Base-by-base conservation (phyloP, 1,284 basidiomycete species). In the Cystobasidium sp. region DNA sequence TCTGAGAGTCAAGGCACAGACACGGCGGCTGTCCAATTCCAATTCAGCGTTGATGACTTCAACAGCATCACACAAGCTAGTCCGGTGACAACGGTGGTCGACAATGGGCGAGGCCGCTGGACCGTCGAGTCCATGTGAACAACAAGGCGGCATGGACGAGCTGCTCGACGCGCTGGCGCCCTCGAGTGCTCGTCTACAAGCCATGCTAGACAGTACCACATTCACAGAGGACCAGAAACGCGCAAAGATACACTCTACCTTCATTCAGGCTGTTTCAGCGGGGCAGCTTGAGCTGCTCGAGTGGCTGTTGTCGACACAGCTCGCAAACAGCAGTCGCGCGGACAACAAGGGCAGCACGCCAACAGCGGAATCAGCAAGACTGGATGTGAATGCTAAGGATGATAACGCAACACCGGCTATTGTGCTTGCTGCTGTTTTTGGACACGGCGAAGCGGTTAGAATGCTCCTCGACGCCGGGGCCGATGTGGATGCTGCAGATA, bases 391-490 rank as follows among this genome's bases (percentile, higher is more conserved):
- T 46, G 77, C 75, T 18, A 63, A 24, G 10, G 80, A 80, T 52
- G 77, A 76, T 14, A 77, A 78, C 6, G 79, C 79, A 14, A 77
- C 76, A 64, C 75, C 80, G 0, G 79, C 79, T 18, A 46, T 80
- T n/a, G 75, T 77, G 0, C 70, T 78, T 1, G 76, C 76, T 43
- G 76, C 76, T 43, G 76, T 78, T 3, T 66, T 79, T 22, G 77
- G 77, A 5, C 80, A 79, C 31, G 93, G 96, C 82, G 94, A 97
- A 82, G 91, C 89, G 75, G 90, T 95, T 1, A 85, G 93, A 66
- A 82, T 93, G 55, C 84, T 97, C 46, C 88, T 93, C 18, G 86
- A 88, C 58, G 89, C 93, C 79, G 93, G 64, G 9, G 90, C 89
- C 59, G 89, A 92, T 79, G 83, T 91, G 63, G 84, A 83, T 43